Base-by-base conservation (phyloP, 148 eudicot genomes). In the Chenopodium quinoa region DNA sequence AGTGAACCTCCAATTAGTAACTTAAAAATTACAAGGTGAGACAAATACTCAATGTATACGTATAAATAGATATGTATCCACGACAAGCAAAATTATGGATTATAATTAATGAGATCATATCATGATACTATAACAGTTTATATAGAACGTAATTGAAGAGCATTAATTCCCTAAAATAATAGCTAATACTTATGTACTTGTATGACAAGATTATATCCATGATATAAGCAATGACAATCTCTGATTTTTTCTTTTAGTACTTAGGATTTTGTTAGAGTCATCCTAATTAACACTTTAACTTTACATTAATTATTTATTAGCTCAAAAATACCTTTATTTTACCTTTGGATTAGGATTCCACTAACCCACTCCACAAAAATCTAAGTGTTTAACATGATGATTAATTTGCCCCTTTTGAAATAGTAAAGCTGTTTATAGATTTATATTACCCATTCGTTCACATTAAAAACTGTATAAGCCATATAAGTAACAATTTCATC, bases 301-400 rank as follows among this genome's bases (percentile, higher is more conserved):
- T 22, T 62, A 3, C 8, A 71, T 71, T 44, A 71, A 40, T 71
- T 20, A 19, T 22, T 71, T 4, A 19, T 22, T 71, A 1, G 52
- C 27, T 22, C 17, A 71, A 74, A 23, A 25, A 14, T 10, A 25
- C 4, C 17, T 50, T 13, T 4, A 16, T 50, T 74, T 25, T 74
- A 63, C 17, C 77, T 1, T 74, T 20, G 40, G 77, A 50, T 74
- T 74, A 74, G 77, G 77, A 74, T 74, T 27, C 77, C 77, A 74
- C 77, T 74, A 73, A 46, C 17, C 19, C 76, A 10, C 76, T 12
- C 29, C 27, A n/a, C 11, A 25, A 12, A 12, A 23, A 74, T 74
- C 19, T 48, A 46, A 73, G 77, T 74, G 16, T 27, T 40, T 47
- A 73, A 73, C 32, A 48, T 73, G 63, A 52, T 50, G 63, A 25